These are phyloP conservation scores for Anisodus tanguticus DNA, from an alignment of 257 asterid species.

Conservation along the genomic window DNA sequence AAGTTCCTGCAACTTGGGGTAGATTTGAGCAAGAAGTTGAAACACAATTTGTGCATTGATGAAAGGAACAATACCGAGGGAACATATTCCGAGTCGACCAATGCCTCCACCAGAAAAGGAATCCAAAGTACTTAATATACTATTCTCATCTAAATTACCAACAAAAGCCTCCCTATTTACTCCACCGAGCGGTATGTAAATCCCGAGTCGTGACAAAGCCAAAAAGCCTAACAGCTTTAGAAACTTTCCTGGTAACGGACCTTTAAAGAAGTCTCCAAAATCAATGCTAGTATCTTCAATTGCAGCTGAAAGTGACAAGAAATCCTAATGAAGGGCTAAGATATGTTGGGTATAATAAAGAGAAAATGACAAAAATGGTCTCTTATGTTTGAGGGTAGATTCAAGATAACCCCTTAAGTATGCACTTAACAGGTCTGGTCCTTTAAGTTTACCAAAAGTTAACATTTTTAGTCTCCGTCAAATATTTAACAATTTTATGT, in stretches of 20 bases:
- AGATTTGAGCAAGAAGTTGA: slow-evolving; percentile 93
- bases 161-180: slow-evolving; percentile 89
- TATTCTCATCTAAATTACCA: slow-evolving; percentile 90
- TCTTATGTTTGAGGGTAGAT: too few species aligned
- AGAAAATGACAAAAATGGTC: too few species aligned
- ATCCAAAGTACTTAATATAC: slow-evolving; percentile 88
- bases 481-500: too few species aligned
- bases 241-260: slow-evolving; percentile 95
- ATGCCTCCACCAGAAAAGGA: slow-evolving; percentile 99
- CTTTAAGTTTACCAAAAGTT: too few species aligned
- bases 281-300: slow-evolving; percentile 97
- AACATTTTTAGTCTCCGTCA: too few species aligned
- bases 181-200: slow-evolving; percentile 96
- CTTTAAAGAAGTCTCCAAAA: slow-evolving; percentile 95
- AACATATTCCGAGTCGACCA: slow-evolving; percentile 96
- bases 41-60: slow-evolving; percentile 97
- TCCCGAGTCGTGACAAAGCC: slow-evolving; percentile 91
- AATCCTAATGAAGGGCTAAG: slow-evolving; percentile 61
- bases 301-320: slow-evolving; percentile 81
- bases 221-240: slow-evolving; percentile 87
- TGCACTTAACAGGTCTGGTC: too few species aligned
- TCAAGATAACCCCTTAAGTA: too few species aligned
- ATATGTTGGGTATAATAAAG: slow-evolving; percentile 30
- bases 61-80: slow-evolving; percentile 97
- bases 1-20: slow-evolving; percentile 95